phyloP scores from a whole-genome alignment of 2,329 filamentous ascomycete genomes.

The Dryadomyces quercivorus region DNA sequence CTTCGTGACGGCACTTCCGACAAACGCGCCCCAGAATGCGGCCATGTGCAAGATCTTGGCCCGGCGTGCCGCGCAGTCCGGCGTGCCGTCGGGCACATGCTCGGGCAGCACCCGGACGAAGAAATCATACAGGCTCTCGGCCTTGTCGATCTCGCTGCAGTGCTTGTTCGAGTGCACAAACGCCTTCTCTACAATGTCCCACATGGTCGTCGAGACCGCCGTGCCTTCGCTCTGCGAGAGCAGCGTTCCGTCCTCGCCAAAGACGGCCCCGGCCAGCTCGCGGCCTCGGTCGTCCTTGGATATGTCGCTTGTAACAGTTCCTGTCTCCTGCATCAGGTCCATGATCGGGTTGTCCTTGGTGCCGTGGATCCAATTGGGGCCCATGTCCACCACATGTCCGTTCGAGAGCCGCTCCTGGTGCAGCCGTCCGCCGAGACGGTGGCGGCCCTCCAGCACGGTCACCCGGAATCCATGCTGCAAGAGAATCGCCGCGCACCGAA shows the following conservation, averaged over 20 bases:
- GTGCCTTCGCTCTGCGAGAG: constrained; percentile 35
- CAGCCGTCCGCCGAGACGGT: constrained; percentile 55
- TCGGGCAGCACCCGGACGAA: constrained; percentile 31
- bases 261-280: constrained; percentile 21
- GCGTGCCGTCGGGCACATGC: constrained; percentile 32
- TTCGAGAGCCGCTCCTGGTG: constrained; percentile 36
- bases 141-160: constrained; percentile 31
- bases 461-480: constrained; percentile 53
- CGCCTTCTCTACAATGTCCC: constrained; percentile 55
- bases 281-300: constrained; percentile 34
- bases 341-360: constrained; percentile 59
- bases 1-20: constrained; percentile 48
- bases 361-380: constrained; percentile 74
- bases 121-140: constrained; percentile 41
- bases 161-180: constrained; percentile 53
- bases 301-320: constrained; percentile 34
- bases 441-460: constrained; percentile 55
- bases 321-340: constrained; percentile 50
- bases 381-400: constrained; percentile 41
- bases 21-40: constrained; percentile 59
- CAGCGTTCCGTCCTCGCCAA: constrained; percentile 41
- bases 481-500: constrained; percentile 59
- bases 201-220: constrained; percentile 41
- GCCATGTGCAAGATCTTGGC: constrained; percentile 37
- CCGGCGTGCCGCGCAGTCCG: constrained; percentile 27